Evolutionary conservation across 495 filamentous ascomycete species (phyloP).

Genomic region (Tuber brumale): DNA sequence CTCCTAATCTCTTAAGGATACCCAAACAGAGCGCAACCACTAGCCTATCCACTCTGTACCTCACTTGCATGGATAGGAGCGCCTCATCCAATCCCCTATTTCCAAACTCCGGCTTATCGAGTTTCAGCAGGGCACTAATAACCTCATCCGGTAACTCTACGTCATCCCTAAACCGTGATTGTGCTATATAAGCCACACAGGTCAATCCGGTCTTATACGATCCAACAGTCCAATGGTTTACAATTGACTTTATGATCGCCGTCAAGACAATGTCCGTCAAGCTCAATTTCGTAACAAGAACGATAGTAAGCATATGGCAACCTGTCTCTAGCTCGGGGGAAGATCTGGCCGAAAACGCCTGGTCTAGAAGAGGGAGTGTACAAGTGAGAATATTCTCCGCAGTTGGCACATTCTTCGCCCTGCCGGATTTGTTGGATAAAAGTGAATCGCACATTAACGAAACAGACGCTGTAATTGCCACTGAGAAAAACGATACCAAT

Average conservation of each 20-base stretch:
- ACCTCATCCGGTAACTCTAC: conserved; percentile 56
- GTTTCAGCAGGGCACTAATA: conserved; percentile 60
- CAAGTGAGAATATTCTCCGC: conserved; percentile 71
- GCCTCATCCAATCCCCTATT: conserved; percentile 45
- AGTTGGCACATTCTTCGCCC: conserved; percentile 59
- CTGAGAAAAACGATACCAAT: conserved; percentile 80
- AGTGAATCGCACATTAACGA: conserved; percentile 69
- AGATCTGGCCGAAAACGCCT: conserved; percentile 64
- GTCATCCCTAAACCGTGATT: conserved; percentile 55
- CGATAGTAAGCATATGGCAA: conserved; percentile 80
- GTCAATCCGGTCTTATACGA: conserved; percentile 67
- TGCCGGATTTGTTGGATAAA: conserved; percentile 65
- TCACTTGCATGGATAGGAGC: conserved; percentile 56
- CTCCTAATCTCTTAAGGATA: conserved; percentile 57
- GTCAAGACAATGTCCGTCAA: conserved; percentile 68
- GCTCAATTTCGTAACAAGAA: conserved; percentile 72
- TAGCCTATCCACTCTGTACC: conserved; percentile 65
- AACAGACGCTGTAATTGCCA: conserved; percentile 71
- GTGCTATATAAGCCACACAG: conserved; percentile 70
- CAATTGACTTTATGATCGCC: conserved; percentile 79
- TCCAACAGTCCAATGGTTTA: conserved; percentile 63
- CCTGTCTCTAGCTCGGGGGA: conserved; percentile 70
- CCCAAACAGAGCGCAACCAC: conserved; percentile 65
- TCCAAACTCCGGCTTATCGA: conserved; percentile 42
- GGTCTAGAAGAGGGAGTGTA: conserved; percentile 67